Conservation (phyloP, 108 stramenopile genomes). For the Stephanodiscus triporus region DNA sequence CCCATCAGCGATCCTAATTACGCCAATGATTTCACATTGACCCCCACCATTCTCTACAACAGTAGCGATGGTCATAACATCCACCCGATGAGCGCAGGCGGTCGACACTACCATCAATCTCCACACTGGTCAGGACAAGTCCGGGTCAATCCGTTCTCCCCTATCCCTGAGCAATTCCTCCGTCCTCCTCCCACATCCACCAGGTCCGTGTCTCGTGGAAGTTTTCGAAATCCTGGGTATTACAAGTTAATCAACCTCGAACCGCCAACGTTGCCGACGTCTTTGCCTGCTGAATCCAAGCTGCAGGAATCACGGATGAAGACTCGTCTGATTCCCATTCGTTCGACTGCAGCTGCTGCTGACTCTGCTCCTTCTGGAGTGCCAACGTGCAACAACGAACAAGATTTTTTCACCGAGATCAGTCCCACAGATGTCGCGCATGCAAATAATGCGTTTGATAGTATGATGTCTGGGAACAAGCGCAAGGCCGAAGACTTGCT, state of each 20-base stretch:
- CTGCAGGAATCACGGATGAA: background rate
- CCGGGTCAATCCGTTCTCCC: conserved; percentile 50
- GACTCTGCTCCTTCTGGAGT: background rate
- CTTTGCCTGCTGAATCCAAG: background rate
- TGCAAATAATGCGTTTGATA: conserved; percentile 1
- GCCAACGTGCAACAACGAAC: background rate
- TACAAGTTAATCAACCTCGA: background rate
- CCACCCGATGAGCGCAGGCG: conserved; percentile 2
- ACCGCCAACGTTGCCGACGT: background rate
- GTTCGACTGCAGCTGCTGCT: background rate
- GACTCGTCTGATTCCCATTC: background rate
- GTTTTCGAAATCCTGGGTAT: background rate
- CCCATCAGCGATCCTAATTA: background rate
- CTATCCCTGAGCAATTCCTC: conserved; percentile 40
- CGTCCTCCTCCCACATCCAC: conserved; percentile 22
- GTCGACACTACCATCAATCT: conserved; percentile 42
- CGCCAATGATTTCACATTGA: conserved; percentile 25
- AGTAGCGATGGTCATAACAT: background rate
- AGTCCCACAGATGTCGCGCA: conserved; percentile 61
- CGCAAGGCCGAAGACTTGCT: background rate
- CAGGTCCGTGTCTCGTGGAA: conserved; percentile 4
- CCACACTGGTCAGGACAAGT: conserved; percentile 49
- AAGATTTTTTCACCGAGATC: conserved; percentile 27
- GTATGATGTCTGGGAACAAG: background rate
- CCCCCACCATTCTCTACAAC: conserved; percentile 17